Base-by-base conservation (phyloP, 306 rosid genomes). In the Astragalus membranaceus region DNA sequence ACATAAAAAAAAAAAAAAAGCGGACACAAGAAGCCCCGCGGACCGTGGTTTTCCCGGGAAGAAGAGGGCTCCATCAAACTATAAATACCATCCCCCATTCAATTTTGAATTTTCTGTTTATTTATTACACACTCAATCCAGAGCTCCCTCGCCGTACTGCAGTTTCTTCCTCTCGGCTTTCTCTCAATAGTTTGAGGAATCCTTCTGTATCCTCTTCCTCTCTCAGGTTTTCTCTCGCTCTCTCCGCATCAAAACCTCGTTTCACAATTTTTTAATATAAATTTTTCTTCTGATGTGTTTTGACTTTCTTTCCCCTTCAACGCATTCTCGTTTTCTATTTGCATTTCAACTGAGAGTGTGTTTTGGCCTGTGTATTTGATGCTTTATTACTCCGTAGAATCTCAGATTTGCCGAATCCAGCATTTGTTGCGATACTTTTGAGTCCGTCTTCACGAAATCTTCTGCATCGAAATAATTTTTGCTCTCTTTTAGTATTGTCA, bases 21-120 rank as follows among this genome's bases (percentile, higher is more conserved):
- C 26, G 26, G 26, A 1, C 26, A 23, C 26, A 23, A 23, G 1
- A 23, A 23, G 26, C 26, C 26, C 2, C 30, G 10, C 20, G 33
- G 8, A 7, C 23, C 36, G 37, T 64, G 10, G 54, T 26, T 43
- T 54, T 58, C 75, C 78, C 82, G 78, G 70, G n/a, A n/a, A n/a
- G 59, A 33, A 67, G 33, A 33, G 13, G 35, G 64, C 43, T 44
- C 7, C 16, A 10, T 54, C 54, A 6, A 39, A 16, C 17, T 69
- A 75, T 69, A 78, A 79, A 65, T 29, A 4, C 7, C 54, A 30
- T 14, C 5, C 35, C 5, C 35, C 17, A 53, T 49, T 78, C 73
- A 78, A 39, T 75, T 64, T 14, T 17, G 11, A 39, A 61, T 5
- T 61, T 61, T n/a, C n/a, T 35, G 7, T 8, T 36, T 11, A 4